Evolutionary conservation across 306 rosid species (phyloP).

Genomic region (Castanea crenata): DNA sequence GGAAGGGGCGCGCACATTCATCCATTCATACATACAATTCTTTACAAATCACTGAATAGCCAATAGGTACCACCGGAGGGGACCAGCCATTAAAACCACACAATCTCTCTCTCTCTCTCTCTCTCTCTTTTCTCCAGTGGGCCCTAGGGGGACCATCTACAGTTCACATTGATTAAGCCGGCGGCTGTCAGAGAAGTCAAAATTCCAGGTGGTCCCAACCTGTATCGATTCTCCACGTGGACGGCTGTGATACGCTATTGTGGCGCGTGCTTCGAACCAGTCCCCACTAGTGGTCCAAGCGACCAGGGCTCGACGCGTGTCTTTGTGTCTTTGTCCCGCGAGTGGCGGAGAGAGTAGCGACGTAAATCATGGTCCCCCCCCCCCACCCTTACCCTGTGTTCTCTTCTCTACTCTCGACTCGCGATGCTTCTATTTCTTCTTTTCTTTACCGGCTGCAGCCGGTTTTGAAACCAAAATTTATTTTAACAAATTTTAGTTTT

Average conservation of each 20-base stretch:
- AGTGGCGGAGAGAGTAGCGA: constrained; percentile 38
- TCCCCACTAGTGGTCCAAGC: constrained; percentile 58
- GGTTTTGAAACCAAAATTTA: neutral
- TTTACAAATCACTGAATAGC: no score
- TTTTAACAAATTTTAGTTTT: neutral
- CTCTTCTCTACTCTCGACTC: no score
- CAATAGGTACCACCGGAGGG: no score
- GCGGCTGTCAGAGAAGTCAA: constrained; percentile 64
- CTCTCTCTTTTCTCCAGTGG: constrained; percentile 1
- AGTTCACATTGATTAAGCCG: constrained; percentile 53
- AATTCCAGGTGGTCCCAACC: constrained; percentile 44
- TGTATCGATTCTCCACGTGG: constrained; percentile 29
- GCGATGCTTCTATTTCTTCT: neutral
- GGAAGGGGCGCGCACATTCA: no score
- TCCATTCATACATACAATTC: no score
- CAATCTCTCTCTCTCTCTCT: neutral
- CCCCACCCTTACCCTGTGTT: constrained; percentile 4
- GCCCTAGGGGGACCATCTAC: constrained; percentile 40
- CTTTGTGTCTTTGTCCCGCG: constrained; percentile 38
- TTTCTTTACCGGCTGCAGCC: neutral
- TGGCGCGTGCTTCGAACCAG: constrained; percentile 50
- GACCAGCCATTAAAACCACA: constrained; percentile 13
- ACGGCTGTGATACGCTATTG: constrained; percentile 9
- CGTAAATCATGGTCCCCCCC: constrained; percentile 60
- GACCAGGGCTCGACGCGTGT: constrained; percentile 39